These are phyloP conservation scores for Trametes coccinea DNA, from an alignment of 768 basidiomycete species.

Conservation along the genomic window DNA sequence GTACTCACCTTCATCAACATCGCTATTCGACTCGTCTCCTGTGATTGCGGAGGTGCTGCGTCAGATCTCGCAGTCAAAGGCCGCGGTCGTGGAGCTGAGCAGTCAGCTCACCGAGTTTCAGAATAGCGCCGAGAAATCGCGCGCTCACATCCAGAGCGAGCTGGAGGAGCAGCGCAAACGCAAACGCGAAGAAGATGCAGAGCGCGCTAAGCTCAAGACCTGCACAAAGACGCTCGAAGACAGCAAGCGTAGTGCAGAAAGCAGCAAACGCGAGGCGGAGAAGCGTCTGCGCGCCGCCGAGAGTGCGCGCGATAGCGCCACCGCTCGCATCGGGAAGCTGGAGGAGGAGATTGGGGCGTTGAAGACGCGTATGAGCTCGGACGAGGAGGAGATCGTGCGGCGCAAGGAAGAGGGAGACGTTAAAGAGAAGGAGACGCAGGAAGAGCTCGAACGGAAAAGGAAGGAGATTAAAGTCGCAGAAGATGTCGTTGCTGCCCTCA, in stretches of 20 bases:
- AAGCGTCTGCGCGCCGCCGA: constrained; percentile 78
- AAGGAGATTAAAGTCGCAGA: constrained; percentile 66
- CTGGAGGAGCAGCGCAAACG: constrained; percentile 70
- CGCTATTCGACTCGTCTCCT: constrained; percentile 58
- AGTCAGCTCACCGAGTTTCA: constrained; percentile 68
- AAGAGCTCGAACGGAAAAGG: constrained; percentile 48
- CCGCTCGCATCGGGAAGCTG: constrained; percentile 55
- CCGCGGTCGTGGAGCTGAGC: constrained; percentile 66
- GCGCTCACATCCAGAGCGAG: constrained; percentile 65
- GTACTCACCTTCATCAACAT: constrained; percentile 41
- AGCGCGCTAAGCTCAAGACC: constrained; percentile 75
- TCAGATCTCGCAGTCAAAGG: constrained; percentile 65
- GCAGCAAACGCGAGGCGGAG: constrained; percentile 80
- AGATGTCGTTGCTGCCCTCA: constrained; percentile 62
- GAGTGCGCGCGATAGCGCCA: constrained; percentile 60
- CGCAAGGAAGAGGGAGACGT: constrained; percentile 26
- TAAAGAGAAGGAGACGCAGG: constrained; percentile 29
- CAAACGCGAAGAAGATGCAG: constrained; percentile 82
- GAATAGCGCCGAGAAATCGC: constrained; percentile 55
- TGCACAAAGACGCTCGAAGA: constrained; percentile 88
- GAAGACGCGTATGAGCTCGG: constrained; percentile 53
- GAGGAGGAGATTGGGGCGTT: constrained; percentile 61
- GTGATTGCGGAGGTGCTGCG: constrained; percentile 72
- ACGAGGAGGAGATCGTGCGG: constrained; percentile 47
- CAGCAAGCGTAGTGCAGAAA: constrained; percentile 79